A percentile compares a stretch with the other conserved stretches of the same genome.
These are phyloP conservation scores for Leucocoprinus sp. DNA, from an alignment of 768 basidiomycete species.

Conservation along the genomic window DNA sequence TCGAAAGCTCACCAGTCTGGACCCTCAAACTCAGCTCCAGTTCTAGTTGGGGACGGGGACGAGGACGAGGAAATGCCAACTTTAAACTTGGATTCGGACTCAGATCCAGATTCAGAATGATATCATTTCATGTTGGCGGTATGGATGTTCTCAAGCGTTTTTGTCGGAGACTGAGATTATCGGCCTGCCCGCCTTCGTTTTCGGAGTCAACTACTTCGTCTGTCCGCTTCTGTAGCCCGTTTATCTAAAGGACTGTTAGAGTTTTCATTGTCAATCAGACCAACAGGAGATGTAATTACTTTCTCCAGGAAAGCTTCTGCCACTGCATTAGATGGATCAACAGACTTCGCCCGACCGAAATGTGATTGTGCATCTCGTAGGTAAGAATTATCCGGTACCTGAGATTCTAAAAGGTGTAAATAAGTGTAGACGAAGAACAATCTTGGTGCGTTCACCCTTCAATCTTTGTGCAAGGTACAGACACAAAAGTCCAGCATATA, in stretches of 20 bases:
- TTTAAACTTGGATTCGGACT: slow-evolving; percentile 76
- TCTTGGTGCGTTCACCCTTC: slow-evolving; percentile 15
- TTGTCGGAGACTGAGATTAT: slow-evolving; percentile 24
- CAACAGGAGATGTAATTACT: slow-evolving; percentile 22
- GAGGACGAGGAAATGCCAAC: slow-evolving; percentile 70
- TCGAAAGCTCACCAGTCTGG: not conserved
- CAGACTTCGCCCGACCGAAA: slow-evolving; percentile 50
- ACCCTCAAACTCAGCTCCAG: not conserved
- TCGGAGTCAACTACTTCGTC: slow-evolving; percentile 13
- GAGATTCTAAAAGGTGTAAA: slow-evolving; percentile 13
- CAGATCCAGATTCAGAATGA: slow-evolving; percentile 58
- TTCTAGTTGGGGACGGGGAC: too few species aligned
- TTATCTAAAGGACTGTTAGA: slow-evolving; percentile 1
- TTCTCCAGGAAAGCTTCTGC: slow-evolving; percentile 45
- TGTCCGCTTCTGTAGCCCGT: slow-evolving; percentile 14
- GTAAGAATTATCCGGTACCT: slow-evolving; percentile 21
- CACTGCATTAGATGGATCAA: slow-evolving; percentile 53
- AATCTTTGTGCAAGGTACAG: slow-evolving; percentile 49
- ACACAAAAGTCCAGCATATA: slow-evolving; percentile 73
- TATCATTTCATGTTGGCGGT: slow-evolving; percentile 10
- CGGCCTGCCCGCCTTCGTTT: slow-evolving; percentile 17
- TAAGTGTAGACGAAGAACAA: not conserved
- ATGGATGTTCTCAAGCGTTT: slow-evolving; percentile 18
- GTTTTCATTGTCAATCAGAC: not conserved
- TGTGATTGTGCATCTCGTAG: slow-evolving; percentile 54